Conservation (phyloP, 495 filamentous ascomycete genomes). For the Lentithecium fluviatile region DNA sequence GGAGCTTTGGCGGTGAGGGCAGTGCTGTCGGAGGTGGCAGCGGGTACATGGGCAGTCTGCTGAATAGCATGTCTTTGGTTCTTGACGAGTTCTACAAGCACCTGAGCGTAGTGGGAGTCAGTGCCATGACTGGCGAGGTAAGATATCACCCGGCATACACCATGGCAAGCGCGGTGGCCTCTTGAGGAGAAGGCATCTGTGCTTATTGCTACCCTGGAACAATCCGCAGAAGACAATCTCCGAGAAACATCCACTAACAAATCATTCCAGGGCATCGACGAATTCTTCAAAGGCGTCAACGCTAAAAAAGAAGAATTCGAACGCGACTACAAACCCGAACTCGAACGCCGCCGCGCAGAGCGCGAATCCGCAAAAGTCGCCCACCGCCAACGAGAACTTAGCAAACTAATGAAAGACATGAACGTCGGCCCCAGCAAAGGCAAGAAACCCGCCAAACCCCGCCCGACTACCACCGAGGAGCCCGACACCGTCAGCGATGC, state of each 20-base stretch:
- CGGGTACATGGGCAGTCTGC: constrained; percentile 93
- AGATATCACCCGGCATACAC: too few relatives aligned
- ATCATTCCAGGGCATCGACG: constrained; percentile 62
- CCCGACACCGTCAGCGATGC: constrained; percentile 59
- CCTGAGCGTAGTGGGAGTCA: constrained; percentile 87
- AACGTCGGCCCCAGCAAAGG: constrained; percentile 56
- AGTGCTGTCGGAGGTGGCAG: constrained; percentile 67
- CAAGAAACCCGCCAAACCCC: constrained; percentile 39
- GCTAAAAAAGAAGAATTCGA: constrained; percentile 88
- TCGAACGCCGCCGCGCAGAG: constrained; percentile 74
- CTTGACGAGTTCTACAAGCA: constrained; percentile 97
- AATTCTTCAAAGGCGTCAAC: constrained; percentile 86
- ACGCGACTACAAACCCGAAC: constrained; percentile 86
- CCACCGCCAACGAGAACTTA: constrained; percentile 73
- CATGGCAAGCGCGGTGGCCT: too few relatives aligned
- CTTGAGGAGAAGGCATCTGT: too few relatives aligned
- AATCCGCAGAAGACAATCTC: too few relatives aligned
- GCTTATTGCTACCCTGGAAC: too few relatives aligned
- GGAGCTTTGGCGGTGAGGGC: constrained; percentile 72
- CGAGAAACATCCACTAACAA: too few relatives aligned
- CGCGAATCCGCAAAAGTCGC: constrained; percentile 70
- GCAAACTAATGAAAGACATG: constrained; percentile 94
- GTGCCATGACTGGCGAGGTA: constrained; percentile 78
- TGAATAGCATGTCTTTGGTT: constrained; percentile 97
- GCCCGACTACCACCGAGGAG: constrained; percentile 44